These are phyloP conservation scores for Pulveroboletus sp. DNA, from an alignment of 768 basidiomycete genomes.

Conservation along the genomic window DNA sequence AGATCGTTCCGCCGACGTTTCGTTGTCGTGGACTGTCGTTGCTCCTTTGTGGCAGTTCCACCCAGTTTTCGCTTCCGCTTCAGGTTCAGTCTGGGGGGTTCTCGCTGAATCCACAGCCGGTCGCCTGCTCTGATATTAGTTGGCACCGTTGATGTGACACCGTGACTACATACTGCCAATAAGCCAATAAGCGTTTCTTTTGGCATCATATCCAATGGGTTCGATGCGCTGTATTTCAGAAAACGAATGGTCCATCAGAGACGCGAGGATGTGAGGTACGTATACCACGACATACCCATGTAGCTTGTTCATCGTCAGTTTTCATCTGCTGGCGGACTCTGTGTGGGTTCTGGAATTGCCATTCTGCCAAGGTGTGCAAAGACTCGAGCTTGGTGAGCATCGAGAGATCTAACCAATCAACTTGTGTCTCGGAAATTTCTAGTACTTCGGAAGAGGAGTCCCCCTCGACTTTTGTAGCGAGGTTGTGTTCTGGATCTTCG, in stretches of 20 bases:
- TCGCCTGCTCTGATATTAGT: slow-evolving; percentile 46
- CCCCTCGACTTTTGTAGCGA: slow-evolving; percentile 19
- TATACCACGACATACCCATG: slow-evolving; percentile 56
- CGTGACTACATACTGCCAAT: slow-evolving; percentile 55
- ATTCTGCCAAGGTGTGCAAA: slow-evolving; percentile 69
- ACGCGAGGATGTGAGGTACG: background rate
- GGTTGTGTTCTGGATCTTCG: background rate
- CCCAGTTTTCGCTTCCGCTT: slow-evolving; percentile 41
- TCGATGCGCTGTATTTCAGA: slow-evolving; percentile 60
- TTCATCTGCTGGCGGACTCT: slow-evolving; percentile 70
- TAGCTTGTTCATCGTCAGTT: slow-evolving; percentile 68
- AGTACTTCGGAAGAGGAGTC: slow-evolving; percentile 14
- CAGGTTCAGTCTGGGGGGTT: slow-evolving; percentile 43
- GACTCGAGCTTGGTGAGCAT: slow-evolving; percentile 73
- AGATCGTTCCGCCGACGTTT: slow-evolving; percentile 27
- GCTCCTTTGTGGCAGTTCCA: slow-evolving; percentile 18
- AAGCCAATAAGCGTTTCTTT: slow-evolving; percentile 78
- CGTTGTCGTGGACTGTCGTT: slow-evolving; percentile 8
- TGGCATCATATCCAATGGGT: slow-evolving; percentile 79
- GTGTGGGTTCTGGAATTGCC: slow-evolving; percentile 81
- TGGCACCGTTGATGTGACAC: background rate
- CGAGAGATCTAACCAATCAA: slow-evolving; percentile 67
- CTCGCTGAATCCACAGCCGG: slow-evolving; percentile 84
- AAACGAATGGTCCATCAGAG: background rate
- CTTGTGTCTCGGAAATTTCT: slow-evolving; percentile 37